These are phyloP conservation scores for Podila horticola DNA, from an alignment of 192 early-diverging fungal genomes.

Conservation along the genomic window DNA sequence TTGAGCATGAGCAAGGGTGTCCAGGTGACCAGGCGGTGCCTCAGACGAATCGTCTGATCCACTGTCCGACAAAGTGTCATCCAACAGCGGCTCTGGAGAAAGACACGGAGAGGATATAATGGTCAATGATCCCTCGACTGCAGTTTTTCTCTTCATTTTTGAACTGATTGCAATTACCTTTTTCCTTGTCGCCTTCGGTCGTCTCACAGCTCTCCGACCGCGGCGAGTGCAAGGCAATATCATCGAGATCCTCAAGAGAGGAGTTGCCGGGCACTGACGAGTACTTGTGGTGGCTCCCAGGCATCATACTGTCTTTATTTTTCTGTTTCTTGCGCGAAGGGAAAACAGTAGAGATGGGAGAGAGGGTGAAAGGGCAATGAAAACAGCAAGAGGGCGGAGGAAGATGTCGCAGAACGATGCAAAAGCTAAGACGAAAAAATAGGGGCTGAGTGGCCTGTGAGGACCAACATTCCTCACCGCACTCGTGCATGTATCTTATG, in stretches of 20 bases:
- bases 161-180: neutral
- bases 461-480: neutral
- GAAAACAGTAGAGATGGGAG: neutral
- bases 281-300: neutral
- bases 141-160: too few species aligned
- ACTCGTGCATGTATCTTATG: too few species aligned
- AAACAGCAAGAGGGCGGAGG: neutral
- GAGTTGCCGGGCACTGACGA: neutral
- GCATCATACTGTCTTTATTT: neutral
- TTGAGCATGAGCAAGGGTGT: neutral
- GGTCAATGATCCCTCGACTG: too few species aligned
- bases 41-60: neutral
- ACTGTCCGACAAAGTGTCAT: neutral
- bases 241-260: neutral
- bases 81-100: neutral
- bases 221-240: neutral
- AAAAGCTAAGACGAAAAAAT: neutral
- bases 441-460: neutral
- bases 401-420: neutral
- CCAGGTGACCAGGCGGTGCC: neutral
- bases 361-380: neutral
- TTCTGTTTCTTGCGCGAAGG: neutral
- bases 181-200: neutral
- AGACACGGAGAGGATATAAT: neutral
- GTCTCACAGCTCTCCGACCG: neutral